Evolutionary conservation across 352 stramenopile species (phyloP).

Genomic region (Phytopythium mirpurense): DNA sequence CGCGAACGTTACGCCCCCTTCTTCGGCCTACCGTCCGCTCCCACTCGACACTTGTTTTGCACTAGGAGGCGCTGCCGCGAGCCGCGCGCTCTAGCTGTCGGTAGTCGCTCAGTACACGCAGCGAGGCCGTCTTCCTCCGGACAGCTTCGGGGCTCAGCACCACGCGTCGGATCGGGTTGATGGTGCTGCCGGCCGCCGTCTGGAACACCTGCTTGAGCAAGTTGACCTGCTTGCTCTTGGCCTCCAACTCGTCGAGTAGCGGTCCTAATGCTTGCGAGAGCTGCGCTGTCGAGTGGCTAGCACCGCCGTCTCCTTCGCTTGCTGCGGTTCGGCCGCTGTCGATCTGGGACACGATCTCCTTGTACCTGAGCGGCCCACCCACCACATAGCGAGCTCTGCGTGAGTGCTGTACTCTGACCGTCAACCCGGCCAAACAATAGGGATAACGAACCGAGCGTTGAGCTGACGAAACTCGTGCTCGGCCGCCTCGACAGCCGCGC

Average conservation of each 20-base stretch:
- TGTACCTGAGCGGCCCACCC: constrained; percentile 22
- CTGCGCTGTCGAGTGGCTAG: constrained; percentile 15
- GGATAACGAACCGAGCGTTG: constrained; percentile 28
- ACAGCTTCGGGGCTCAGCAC: constrained; percentile 57
- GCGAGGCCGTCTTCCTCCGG: constrained; percentile 51
- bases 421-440: too few relatives aligned
- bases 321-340: constrained; percentile 17
- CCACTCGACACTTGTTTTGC: too few relatives aligned
- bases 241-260: constrained; percentile 55
- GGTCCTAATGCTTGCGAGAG: constrained; percentile 36
- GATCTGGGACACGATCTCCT: constrained; percentile 36
- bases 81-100: constrained; percentile 50
- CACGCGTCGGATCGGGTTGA: constrained; percentile 43
- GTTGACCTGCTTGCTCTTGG: constrained; percentile 63
- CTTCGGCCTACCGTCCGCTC: too few relatives aligned
- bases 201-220: constrained; percentile 61
- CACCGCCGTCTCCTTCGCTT: constrained; percentile 4
- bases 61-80: not conserved
- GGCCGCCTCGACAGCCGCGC: constrained; percentile 24
- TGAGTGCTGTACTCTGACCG: too few relatives aligned
- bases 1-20: too few relatives aligned
- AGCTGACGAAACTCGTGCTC: constrained; percentile 45
- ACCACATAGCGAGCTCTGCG: not conserved
- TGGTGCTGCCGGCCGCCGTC: constrained; percentile 47
- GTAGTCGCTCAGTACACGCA: constrained; percentile 65